phyloP scores from a whole-genome alignment of 345 rosid species.

The Corchorus olitorius region DNA sequence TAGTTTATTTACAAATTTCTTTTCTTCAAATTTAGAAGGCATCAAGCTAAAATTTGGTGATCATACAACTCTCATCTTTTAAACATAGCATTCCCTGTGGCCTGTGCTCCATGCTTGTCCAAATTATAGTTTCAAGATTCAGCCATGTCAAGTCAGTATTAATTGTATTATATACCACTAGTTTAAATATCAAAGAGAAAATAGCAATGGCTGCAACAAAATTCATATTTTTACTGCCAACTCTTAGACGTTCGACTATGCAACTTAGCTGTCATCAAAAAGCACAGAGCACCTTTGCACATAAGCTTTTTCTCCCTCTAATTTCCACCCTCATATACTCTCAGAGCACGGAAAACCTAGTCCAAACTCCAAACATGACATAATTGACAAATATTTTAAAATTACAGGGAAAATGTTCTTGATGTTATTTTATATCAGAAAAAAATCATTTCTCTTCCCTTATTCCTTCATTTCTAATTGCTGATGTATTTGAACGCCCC shows the following conservation, averaged over 20 bases:
- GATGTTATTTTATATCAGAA: not conserved
- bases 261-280: not conserved
- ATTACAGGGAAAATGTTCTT: not conserved
- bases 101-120: not conserved
- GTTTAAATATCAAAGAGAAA: not conserved
- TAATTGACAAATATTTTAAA: not conserved
- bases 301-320: not conserved
- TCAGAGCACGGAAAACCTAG: not conserved
- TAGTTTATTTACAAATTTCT: not conserved
- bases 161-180: not conserved
- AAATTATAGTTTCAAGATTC: not conserved
- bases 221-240: not conserved
- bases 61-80: slow-evolving; percentile 3
- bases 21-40: not conserved
- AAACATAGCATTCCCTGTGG: not conserved
- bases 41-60: not conserved
- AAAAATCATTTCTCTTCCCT: not conserved
- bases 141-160: not conserved
- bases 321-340: not conserved
- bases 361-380: not conserved
- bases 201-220: not conserved
- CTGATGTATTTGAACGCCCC: too few species aligned
- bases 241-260: not conserved
- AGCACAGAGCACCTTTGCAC: not conserved
- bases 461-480: not conserved